phyloP scores from a whole-genome alignment of 2,329 filamentous ascomycete species.

The Emydomyces testavorans region DNA sequence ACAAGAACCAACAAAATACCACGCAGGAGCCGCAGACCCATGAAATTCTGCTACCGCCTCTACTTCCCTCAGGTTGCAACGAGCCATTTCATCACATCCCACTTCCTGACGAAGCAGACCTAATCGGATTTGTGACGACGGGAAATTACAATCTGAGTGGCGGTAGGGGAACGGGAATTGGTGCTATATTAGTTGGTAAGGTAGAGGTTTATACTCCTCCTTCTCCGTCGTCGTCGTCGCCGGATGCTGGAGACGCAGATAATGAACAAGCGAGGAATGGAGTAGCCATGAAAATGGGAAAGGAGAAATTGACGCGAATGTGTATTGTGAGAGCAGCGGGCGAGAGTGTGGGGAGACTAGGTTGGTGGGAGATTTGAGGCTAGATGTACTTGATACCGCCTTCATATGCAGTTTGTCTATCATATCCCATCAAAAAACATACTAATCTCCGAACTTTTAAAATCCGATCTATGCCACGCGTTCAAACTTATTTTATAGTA shows the following conservation, averaged over 20 bases:
- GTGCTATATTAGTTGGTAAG: constrained; percentile 52
- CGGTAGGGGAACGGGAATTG: constrained; percentile 65
- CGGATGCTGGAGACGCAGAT: neutral
- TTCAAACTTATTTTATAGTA: constrained; percentile 5
- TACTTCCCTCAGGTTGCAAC: constrained; percentile 36
- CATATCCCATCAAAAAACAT: neutral
- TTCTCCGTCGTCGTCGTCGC: neutral
- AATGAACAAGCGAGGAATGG: neutral
- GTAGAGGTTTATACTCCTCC: constrained; percentile 30
- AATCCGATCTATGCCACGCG: constrained; percentile 1
- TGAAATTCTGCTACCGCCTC: constrained; percentile 29
- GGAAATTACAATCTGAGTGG: constrained; percentile 71
- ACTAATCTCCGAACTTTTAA: neutral
- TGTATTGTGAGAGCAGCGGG: constrained; percentile 79
- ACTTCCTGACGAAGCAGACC: constrained; percentile 61
- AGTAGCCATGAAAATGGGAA: constrained; percentile 3
- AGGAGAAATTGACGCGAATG: constrained; percentile 22
- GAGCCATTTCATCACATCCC: constrained; percentile 34
- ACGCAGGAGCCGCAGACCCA: constrained; percentile 13
- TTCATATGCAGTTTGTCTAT: neutral
- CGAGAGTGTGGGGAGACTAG: constrained; percentile 66
- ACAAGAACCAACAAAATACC: constrained; percentile 6
- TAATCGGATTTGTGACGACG: constrained; percentile 83
- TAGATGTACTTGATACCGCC: neutral
- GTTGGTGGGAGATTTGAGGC: constrained; percentile 51